Evolutionary conservation across 805 yeast species (phyloP).

Genomic region (Debaryomyces tyrocola): DNA sequence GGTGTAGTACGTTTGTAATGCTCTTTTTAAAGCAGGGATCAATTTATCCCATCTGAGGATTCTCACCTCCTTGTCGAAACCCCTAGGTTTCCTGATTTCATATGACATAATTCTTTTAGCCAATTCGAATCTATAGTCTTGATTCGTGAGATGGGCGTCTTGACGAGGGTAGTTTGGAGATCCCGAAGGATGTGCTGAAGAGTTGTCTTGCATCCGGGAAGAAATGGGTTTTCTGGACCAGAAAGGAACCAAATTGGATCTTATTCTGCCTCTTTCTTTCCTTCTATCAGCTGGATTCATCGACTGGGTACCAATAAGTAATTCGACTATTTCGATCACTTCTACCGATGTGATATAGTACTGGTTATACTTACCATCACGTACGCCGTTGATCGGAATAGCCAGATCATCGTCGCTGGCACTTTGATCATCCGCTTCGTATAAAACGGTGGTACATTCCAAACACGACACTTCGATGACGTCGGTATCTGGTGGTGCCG

Average conservation of each 20-base stretch:
- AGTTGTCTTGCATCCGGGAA: conserved; percentile 37
- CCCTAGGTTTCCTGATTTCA: conserved; percentile 61
- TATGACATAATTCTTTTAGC: conserved; percentile 68
- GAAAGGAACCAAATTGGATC: conserved; percentile 66
- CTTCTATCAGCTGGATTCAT: conserved; percentile 52
- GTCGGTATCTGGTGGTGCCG: conserved; percentile 45
- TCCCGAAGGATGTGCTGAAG: conserved; percentile 4
- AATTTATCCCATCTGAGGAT: conserved; percentile 61
- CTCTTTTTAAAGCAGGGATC: conserved; percentile 60
- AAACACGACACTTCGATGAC: conserved; percentile 62
- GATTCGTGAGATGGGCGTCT: conserved; percentile 17
- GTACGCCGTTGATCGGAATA: neutral
- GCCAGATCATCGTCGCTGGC: conserved; percentile 23
- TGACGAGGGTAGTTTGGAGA: conserved; percentile 5
- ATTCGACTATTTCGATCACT: conserved; percentile 63
- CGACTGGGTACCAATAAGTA: conserved; percentile 51
- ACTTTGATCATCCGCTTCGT: conserved; percentile 30
- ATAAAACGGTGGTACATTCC: conserved; percentile 37
- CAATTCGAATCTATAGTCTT: conserved; percentile 48
- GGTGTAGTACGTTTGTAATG: conserved; percentile 63
- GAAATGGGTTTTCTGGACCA: conserved; percentile 63
- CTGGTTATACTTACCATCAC: conserved; percentile 26
- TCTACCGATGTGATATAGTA: conserved; percentile 66
- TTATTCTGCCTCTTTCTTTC: conserved; percentile 63
- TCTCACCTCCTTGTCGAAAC: conserved; percentile 67